Conservation (phyloP, 768 basidiomycete genomes). For the Pleurotus eryngii region DNA sequence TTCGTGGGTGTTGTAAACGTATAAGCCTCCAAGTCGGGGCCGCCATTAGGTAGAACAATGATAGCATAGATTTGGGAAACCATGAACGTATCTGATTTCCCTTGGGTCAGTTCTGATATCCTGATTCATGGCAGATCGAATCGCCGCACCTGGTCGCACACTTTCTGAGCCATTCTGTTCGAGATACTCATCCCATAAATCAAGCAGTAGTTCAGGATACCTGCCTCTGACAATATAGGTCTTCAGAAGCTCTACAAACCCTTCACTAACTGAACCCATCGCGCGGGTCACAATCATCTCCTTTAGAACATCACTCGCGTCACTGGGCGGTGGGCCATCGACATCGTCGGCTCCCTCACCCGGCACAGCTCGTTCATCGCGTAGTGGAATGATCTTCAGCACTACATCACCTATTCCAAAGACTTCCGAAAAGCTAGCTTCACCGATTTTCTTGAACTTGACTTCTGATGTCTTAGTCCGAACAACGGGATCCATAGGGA, state of each 20-base stretch:
- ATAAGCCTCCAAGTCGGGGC: slow-evolving; percentile 87
- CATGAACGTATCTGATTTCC: slow-evolving; percentile 56
- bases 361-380: slow-evolving; percentile 38
- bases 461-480: slow-evolving; percentile 18
- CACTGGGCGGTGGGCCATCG: slow-evolving; percentile 67
- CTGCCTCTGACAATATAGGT: slow-evolving; percentile 83
- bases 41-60: slow-evolving; percentile 87
- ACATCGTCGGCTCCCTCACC: slow-evolving; percentile 24
- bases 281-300: slow-evolving; percentile 74
- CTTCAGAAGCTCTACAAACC: slow-evolving; percentile 79
- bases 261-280: slow-evolving; percentile 66
- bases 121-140: background rate
- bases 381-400: slow-evolving; percentile 84
- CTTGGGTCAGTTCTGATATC: background rate
- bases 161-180: slow-evolving; percentile 76
- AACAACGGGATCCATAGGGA: slow-evolving; percentile 71
- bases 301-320: slow-evolving; percentile 73
- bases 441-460: slow-evolving; percentile 83
- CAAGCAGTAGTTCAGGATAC: slow-evolving; percentile 77
- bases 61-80: slow-evolving; percentile 83
- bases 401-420: slow-evolving; percentile 88
- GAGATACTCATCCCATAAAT: slow-evolving; percentile 86
- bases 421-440: slow-evolving; percentile 96
- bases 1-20: slow-evolving; percentile 38
- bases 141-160: slow-evolving; percentile 69